phyloP scores from a whole-genome alignment of 106 monocot species.

The Dioscorea zingiberensis region DNA sequence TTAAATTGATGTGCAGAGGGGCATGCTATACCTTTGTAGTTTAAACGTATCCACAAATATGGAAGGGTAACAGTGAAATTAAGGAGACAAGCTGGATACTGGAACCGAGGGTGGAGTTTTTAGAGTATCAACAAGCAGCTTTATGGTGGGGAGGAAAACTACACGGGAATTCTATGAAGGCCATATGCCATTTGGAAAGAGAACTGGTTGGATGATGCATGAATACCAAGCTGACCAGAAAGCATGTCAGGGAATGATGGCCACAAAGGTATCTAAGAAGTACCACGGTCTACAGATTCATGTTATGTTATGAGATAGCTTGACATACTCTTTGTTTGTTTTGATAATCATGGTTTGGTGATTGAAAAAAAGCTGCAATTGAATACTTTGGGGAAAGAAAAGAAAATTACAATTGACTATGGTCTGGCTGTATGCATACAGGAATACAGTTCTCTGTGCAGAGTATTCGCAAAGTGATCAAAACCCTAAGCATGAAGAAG shows the following conservation, averaged over 20 bases:
- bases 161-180: constrained; percentile 3
- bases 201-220: constrained; percentile 12
- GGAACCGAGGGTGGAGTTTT: constrained; percentile 1
- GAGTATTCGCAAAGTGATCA: constrained; percentile 10
- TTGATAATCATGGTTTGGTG: neutral
- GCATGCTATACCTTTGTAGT: neutral
- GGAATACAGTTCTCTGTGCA: constrained; percentile 8
- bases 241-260: neutral
- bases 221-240: constrained; percentile 7
- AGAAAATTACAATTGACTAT: neutral
- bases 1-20: neutral
- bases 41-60: neutral
- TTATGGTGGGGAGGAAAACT: constrained; percentile 3
- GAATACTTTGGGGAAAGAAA: no score
- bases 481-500: neutral
- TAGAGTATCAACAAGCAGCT: neutral
- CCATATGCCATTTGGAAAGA: constrained; percentile 4
- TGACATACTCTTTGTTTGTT: neutral
- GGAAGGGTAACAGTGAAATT: neutral
- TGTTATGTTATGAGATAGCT: neutral
- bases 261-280: neutral
- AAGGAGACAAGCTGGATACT: constrained; percentile 5
- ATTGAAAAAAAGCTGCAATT: no score
- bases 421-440: constrained; percentile 2
- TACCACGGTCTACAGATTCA: no score